Evolutionary conservation across 1,284 basidiomycete genomes (phyloP).

Genomic region (Fomes fomentarius): DNA sequence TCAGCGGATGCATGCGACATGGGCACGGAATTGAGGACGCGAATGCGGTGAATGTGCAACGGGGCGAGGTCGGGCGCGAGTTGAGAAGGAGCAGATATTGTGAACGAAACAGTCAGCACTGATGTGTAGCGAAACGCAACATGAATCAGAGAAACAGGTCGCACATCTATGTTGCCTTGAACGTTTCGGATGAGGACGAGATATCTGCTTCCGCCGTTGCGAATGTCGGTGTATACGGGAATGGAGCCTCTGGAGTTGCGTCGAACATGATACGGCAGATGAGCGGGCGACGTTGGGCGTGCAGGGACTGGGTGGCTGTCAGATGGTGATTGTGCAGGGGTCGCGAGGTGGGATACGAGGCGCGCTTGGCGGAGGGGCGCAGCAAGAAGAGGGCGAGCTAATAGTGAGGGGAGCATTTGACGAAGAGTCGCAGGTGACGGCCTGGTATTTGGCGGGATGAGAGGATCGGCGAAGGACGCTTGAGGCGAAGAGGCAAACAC

Average conservation of each 20-base stretch:
- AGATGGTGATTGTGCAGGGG: slow-evolving; percentile 7
- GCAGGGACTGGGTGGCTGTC: slow-evolving; percentile 4
- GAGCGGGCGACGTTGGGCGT: slow-evolving; percentile 10
- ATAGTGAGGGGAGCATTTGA: slow-evolving; percentile 21
- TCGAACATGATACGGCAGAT: slow-evolving; percentile 58
- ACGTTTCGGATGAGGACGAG: slow-evolving; percentile 52
- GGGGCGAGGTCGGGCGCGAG: not conserved
- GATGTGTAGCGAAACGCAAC: slow-evolving; percentile 2
- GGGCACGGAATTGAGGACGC: not conserved
- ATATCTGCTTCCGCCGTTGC: slow-evolving; percentile 62
- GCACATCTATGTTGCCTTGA: slow-evolving; percentile 46
- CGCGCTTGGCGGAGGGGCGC: slow-evolving; percentile 13
- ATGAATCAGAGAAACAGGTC: slow-evolving; percentile 23
- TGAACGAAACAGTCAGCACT: slow-evolving; percentile 11
- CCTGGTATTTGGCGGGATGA: not conserved
- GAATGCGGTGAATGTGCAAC: not conserved
- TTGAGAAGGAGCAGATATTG: not conserved
- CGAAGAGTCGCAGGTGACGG: not conserved
- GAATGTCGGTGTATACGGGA: slow-evolving; percentile 74
- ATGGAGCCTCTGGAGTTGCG: slow-evolving; percentile 67
- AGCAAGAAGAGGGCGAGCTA: slow-evolving; percentile 8
- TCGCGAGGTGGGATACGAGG: slow-evolving; percentile 12
- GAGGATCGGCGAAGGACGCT: not conserved
- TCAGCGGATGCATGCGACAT: not conserved
- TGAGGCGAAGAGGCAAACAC: not conserved